Evolutionary conservation across 495 filamentous ascomycete genomes (phyloP), one percentile per base, ranked within the genome.

Genomic region (Stereocaulon alpinum): DNA sequence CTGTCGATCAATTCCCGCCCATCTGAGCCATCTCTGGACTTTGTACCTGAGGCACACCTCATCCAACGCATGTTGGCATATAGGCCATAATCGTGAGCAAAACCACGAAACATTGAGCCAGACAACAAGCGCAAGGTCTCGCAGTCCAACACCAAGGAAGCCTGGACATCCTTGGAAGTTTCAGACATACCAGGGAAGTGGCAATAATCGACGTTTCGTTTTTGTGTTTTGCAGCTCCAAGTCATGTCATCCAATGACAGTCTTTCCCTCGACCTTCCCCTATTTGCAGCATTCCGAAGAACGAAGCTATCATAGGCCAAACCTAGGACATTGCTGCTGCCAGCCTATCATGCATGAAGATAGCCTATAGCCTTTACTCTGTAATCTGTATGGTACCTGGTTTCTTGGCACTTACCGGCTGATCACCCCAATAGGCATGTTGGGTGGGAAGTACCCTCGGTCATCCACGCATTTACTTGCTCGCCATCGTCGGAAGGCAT

Each of bases 341-440:
- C 20, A 32, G 45, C 22, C 44, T 42, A 42, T 50, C 18, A 24
- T 41, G 20, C 18, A 11, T 24, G 40, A 27, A 47, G 6, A 55
- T 42, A 20, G 2, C 17, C 11, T 51, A 55, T 42, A 20, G 2
- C 17, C 11, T 51, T 24, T 18, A 12, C 40, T 51, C 32, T 42
- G 17, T 59, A 18, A 24, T 40, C n/a, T 40, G 14, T 40, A 4
- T 22, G 37, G 37, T 59, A 59, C 45, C 56, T 59, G 24, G 18
- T 18, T 4, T 53, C 4, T 48, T 57, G 27, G 24, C 32, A 40
- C 40, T 37, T 15, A 59, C 37, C 47, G 45, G 56, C 27, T 32
- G 20, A 34, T 4, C 12, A 32, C 27, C 56, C 47, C 15, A 41
- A 59, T 48, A 15, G 51, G 56, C 45, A 59, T 48, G 56, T 34